phyloP scores from a whole-genome alignment of 2,329 filamentous ascomycete genomes.

The Aureobasidium sp. region DNA sequence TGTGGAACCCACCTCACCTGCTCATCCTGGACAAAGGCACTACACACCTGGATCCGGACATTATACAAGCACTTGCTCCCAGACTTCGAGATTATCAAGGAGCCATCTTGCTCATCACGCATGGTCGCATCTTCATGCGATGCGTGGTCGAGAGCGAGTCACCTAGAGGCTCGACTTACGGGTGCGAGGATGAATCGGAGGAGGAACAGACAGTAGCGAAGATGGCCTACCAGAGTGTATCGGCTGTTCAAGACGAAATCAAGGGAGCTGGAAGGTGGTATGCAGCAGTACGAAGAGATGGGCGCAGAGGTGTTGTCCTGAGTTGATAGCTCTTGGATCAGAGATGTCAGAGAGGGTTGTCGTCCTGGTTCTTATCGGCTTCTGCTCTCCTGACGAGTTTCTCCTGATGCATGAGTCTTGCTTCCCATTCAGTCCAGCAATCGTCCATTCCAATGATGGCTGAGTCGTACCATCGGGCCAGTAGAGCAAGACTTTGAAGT shows the following conservation, averaged over 20 bases:
- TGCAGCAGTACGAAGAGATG: background rate
- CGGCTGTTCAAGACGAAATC: background rate
- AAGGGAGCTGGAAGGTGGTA: background rate
- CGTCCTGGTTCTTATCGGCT: conserved; percentile 38
- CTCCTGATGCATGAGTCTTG: conserved; percentile 57
- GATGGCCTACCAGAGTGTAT: background rate
- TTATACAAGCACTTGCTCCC: conserved; percentile 60
- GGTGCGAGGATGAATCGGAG: background rate
- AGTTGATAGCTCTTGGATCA: background rate
- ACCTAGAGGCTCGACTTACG: background rate
- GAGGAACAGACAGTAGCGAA: background rate
- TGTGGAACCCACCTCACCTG: conserved; percentile 61
- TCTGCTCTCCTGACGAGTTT: conserved; percentile 56
- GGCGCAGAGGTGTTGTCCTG: background rate
- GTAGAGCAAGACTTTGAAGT: conserved; percentile 49
- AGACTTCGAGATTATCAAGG: conserved; percentile 62
- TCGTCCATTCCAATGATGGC: conserved; percentile 59
- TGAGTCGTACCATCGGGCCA: conserved; percentile 60
- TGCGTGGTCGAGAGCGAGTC: conserved; percentile 57
- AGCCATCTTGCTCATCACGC: conserved; percentile 67
- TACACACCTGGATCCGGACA: conserved; percentile 77
- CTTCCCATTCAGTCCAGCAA: conserved; percentile 63
- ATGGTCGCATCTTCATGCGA: conserved; percentile 74
- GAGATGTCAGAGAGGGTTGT: background rate
- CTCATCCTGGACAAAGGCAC: conserved; percentile 74